Evolutionary conservation across 768 basidiomycete genomes (phyloP).

Genomic region (Trametes maxima): DNA sequence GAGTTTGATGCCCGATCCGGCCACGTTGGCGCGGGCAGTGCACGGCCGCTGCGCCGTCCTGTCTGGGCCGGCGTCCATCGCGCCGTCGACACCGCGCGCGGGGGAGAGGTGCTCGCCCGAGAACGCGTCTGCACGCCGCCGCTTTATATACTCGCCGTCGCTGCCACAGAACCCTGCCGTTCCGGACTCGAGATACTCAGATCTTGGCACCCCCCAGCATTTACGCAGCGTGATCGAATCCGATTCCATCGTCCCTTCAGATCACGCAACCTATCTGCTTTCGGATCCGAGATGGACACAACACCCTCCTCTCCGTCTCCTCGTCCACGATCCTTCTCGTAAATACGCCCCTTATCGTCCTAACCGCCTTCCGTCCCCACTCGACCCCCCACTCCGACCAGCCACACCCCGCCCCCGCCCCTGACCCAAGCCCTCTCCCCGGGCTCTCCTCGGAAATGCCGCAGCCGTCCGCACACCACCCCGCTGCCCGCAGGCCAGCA

Average conservation of each 20-base stretch:
- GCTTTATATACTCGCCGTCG: conserved; percentile 15
- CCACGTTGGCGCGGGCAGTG: background rate
- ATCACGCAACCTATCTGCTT: conserved; percentile 26
- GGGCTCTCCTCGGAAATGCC: background rate
- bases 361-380: background rate
- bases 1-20: conserved; percentile 19
- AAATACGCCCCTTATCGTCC: background rate
- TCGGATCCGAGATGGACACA: conserved; percentile 19
- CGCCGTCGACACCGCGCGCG: background rate
- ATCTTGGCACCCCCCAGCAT: conserved; percentile 25
- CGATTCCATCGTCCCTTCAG: conserved; percentile 27
- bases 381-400: background rate
- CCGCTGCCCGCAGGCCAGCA: too few relatives aligned
- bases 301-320: background rate
- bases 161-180: conserved; percentile 19
- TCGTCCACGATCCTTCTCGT: background rate
- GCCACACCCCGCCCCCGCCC: background rate
- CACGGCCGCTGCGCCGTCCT: background rate
- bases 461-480: too few relatives aligned
- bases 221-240: conserved; percentile 30
- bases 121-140: background rate
- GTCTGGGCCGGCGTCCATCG: background rate
- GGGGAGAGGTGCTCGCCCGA: background rate
- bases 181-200: conserved; percentile 19
- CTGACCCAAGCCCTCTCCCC: too few relatives aligned